Percentiles rank a stretch among this genome's conserved stretches.
Evolutionary conservation across 805 yeast genomes (phyloP).

Genomic region (Spathaspora arborariae): DNA sequence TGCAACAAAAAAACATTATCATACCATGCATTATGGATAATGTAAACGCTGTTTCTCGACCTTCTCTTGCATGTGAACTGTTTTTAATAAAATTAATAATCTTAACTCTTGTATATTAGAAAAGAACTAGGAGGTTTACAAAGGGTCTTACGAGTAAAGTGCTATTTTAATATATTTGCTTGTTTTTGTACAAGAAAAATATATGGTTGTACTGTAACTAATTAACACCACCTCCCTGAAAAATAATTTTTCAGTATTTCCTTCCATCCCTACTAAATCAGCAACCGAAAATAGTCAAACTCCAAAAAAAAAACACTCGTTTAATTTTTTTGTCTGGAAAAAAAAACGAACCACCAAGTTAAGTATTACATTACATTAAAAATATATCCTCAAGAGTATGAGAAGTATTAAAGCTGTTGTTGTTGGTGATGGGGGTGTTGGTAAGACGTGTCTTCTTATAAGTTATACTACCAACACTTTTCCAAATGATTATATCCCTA

Average conservation of each 20-base stretch:
- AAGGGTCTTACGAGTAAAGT: no score
- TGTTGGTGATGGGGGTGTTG: conserved; percentile 95
- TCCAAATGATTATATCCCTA: conserved; percentile 91
- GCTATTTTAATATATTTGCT: no score
- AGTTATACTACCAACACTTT: conserved; percentile 90
- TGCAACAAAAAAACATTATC: no score
- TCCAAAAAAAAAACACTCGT: background rate
- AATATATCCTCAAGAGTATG: no score
- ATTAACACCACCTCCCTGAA: background rate
- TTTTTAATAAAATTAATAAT: no score
- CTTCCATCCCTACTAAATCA: background rate
- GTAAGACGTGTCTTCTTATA: conserved; percentile 85
- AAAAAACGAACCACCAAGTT: background rate
- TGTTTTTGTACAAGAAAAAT: no score
- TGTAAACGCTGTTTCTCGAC: no score
- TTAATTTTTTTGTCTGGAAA: background rate
- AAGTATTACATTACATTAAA: no score
- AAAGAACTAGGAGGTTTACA: no score
- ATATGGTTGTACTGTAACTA: background rate
- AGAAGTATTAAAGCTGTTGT: conserved; percentile 89
- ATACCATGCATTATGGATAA: no score
- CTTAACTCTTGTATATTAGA: no score
- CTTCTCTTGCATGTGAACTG: no score
- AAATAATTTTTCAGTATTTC: background rate
- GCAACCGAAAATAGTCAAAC: background rate